Percentiles rank a stretch among this genome's conserved stretches.
phyloP scores from a whole-genome alignment of 495 filamentous ascomycete species.

The Xylaria bambusicola region DNA sequence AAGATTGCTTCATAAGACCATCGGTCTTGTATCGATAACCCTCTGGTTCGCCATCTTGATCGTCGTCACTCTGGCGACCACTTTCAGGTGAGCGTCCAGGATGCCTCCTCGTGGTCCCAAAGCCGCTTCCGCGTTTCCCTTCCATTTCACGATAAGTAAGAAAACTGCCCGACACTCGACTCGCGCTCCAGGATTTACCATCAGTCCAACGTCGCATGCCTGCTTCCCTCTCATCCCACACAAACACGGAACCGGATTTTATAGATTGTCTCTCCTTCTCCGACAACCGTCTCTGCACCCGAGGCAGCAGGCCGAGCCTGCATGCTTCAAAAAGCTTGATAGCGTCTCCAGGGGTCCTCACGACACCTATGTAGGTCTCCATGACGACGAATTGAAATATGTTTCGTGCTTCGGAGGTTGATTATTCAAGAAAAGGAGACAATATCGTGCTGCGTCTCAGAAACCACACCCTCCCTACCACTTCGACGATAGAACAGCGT shows the following conservation, averaged over 20 bases:
- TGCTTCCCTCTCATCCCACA: slow-evolving; percentile 98
- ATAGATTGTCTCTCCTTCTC: slow-evolving; percentile 97
- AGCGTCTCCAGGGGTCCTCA: slow-evolving; percentile 89
- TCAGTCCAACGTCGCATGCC: slow-evolving; percentile 99
- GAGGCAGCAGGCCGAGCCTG: slow-evolving; percentile 81
- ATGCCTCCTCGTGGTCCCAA: slow-evolving; percentile 51
- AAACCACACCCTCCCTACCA: slow-evolving; percentile 26
- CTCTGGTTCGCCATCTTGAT: slow-evolving; percentile 84
- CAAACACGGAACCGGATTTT: slow-evolving; percentile 93
- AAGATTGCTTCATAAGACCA: slow-evolving; percentile 98
- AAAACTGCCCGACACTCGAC: slow-evolving; percentile 95
- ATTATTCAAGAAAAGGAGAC: slow-evolving; percentile 2
- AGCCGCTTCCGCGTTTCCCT: slow-evolving; percentile 70
- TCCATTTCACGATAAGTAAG: slow-evolving; percentile 98
- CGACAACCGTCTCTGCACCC: slow-evolving; percentile 89
- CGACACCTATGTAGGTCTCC: slow-evolving; percentile 95
- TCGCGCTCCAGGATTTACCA: slow-evolving; percentile 98
- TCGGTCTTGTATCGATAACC: slow-evolving; percentile 97
- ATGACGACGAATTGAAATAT: slow-evolving; percentile 50
- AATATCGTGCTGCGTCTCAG: slow-evolving; percentile 16
- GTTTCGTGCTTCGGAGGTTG: no score
- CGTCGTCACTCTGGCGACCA: slow-evolving; percentile 75
- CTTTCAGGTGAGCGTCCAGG: slow-evolving; percentile 80
- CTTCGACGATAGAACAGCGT: slow-evolving; percentile 24
- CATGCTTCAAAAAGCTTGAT: slow-evolving; percentile 98